Base-by-base conservation (phyloP, 768 basidiomycete species). In the Amanita pseudoporphyria region DNA sequence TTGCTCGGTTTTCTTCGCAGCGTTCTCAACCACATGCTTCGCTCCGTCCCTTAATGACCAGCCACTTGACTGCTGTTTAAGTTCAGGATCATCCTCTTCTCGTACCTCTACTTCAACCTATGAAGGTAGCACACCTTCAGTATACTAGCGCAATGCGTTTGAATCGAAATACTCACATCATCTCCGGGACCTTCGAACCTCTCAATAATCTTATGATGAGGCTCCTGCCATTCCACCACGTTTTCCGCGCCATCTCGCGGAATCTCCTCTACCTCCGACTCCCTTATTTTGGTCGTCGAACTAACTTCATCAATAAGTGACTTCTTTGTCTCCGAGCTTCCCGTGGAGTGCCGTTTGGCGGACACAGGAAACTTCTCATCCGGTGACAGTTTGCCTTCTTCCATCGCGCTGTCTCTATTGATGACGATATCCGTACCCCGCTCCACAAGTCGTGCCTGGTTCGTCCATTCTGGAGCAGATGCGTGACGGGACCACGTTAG, bases 401-500 rank as follows among this genome's bases (percentile, higher is more conserved):
- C 82, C 64, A 78, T 73, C 13, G 67, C 69, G 33, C 64, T 66
- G 60, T 95, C 93, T 18, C 88, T 76, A 60, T 96, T 95, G 61
- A 95, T 85, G 31, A 91, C 76, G 53, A 95, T 81, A 39, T 86
- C 84, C 45, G 85, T 83, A 4, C 77, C 82, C 1, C 83, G 77
- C 10, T 72, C 69, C 44, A 94, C 80, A 33, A 80, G 73, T 31
- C 81, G 72, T 14, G 86, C 84, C 55, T 87, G 82, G 42, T 78
- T 81, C 7, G 89, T 74, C 90, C 93, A 96, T 39, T 93, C 90
- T 0, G 93, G 68, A 13, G 53, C 52, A 28, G 53, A 24, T 26
- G 82, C 77, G 56, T 86, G 79, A 45, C 92, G 73, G 6, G 91
- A 94, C 84, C 87, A 91, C 6, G 95, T n/a, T n/a, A n/a, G n/a